Conservation (phyloP, 2,329 filamentous ascomycete genomes). For the Curvularia sp. region DNA sequence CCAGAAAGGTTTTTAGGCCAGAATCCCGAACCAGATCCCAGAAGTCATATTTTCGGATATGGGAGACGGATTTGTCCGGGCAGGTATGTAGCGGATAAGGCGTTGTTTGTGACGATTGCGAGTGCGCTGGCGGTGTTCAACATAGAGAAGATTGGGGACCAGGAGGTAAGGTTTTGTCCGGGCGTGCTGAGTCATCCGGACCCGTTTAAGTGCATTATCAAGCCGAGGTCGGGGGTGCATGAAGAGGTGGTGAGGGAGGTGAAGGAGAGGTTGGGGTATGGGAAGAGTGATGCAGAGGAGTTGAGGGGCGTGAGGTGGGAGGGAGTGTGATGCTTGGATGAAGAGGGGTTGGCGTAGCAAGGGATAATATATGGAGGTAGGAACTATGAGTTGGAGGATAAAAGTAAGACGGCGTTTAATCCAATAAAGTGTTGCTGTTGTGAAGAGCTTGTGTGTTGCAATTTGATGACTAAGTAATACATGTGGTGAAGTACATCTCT, state of each 20-base stretch:
- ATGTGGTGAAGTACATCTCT: no score
- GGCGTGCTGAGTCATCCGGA: constrained; percentile 49
- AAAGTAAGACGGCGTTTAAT: no score
- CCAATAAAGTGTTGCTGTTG: not conserved
- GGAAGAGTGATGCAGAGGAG: constrained; percentile 44
- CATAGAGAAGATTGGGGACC: constrained; percentile 32
- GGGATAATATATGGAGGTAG: no score
- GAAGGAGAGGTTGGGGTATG: constrained; percentile 45
- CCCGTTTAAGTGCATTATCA: constrained; percentile 43
- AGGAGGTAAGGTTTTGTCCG: constrained; percentile 20
- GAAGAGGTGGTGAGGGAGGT: constrained; percentile 41
- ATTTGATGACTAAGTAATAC: not conserved
- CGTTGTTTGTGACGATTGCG: constrained; percentile 52
- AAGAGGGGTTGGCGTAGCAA: no score
- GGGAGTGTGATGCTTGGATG: not conserved
- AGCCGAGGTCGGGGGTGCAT: constrained; percentile 42
- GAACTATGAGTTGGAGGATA: no score
- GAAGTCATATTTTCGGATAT: constrained; percentile 47
- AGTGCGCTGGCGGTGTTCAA: constrained; percentile 58
- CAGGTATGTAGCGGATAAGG: constrained; percentile 52
- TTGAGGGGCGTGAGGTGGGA: constrained; percentile 7
- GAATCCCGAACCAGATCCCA: constrained; percentile 49
- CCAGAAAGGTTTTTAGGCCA: constrained; percentile 54
- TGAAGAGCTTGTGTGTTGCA: not conserved
- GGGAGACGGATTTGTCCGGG: constrained; percentile 55